Conservation (phyloP, 139 green algal species). For the Chlamydomonas urium region DNA sequence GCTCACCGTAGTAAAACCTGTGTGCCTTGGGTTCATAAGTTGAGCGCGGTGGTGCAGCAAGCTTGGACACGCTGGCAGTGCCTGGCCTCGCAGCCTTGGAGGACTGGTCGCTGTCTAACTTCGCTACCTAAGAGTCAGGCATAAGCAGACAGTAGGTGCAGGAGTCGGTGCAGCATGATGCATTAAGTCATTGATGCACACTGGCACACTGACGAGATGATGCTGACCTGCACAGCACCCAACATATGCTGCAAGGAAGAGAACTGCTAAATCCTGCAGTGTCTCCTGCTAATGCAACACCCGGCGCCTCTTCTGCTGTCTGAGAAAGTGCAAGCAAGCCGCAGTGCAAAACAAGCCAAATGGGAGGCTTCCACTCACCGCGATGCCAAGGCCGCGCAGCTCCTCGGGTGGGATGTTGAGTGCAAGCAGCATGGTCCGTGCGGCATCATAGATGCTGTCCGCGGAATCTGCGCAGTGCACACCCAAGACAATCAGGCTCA, state of each 20-base stretch:
- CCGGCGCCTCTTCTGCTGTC: not conserved
- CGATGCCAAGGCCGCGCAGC: conserved; percentile 78
- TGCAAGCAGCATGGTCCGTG: conserved; percentile 42
- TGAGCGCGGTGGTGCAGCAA: conserved; percentile 13
- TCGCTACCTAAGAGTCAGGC: conserved; percentile 28
- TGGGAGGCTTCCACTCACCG: too few relatives aligned
- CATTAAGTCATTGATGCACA: not conserved
- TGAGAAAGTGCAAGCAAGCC: not conserved
- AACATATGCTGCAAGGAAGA: not conserved
- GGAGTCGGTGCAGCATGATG: not conserved
- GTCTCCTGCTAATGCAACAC: not conserved
- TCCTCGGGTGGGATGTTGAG: conserved; percentile 50
- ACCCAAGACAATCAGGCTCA: not conserved
- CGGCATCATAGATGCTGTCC: too few relatives aligned
- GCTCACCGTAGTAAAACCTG: not conserved
- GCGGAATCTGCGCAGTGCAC: too few relatives aligned
- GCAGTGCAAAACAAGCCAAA: too few relatives aligned
- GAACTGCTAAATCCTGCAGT: not conserved
- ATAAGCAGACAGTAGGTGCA: not conserved
- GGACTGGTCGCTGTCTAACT: conserved; percentile 43
- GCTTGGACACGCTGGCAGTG: conserved; percentile 24
- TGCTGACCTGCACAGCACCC: not conserved
- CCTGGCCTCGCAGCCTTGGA: conserved; percentile 23
- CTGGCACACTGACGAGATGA: not conserved
- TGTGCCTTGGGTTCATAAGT: conserved; percentile 16